Conservation (phyloP, 208 protist genomes). For the Acanthamoeba lugdunensis region DNA sequence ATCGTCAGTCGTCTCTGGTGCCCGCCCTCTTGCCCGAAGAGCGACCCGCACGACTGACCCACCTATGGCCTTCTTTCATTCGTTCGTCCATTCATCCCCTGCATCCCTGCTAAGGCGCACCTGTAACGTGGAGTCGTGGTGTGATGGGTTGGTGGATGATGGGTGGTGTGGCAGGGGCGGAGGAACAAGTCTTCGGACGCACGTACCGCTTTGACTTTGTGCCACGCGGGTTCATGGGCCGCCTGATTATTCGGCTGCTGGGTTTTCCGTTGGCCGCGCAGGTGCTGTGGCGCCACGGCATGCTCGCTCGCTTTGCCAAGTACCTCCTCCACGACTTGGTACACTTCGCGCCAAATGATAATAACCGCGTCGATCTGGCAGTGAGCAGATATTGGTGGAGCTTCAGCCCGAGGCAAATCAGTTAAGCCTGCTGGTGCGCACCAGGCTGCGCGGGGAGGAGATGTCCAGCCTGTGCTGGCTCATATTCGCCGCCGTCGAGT, state of each 20-base stretch:
- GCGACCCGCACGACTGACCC: background rate
- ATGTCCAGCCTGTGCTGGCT: conserved; percentile 26
- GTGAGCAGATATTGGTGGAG: conserved; percentile 18
- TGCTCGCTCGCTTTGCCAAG: background rate
- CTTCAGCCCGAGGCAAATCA: background rate
- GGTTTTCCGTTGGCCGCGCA: conserved; percentile 16
- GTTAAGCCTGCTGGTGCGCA: background rate
- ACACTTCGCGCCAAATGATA: background rate
- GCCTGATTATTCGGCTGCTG: conserved; percentile 55
- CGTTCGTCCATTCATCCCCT: background rate
- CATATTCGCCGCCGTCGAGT: conserved; percentile 38
- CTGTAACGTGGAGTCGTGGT: too few species aligned
- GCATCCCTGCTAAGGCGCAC: too few species aligned
- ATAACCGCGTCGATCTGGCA: too few species aligned
- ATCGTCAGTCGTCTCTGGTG: background rate
- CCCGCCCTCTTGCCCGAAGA: background rate
- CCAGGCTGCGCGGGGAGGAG: conserved; percentile 22
- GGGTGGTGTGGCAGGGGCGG: too few species aligned
- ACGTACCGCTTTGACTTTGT: conserved; percentile 49
- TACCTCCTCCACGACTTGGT: background rate
- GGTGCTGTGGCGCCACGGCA: conserved; percentile 24
- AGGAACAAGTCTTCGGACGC: background rate
- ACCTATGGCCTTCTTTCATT: background rate
- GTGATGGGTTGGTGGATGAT: too few species aligned
- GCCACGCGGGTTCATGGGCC: conserved; percentile 20